phyloP scores from a whole-genome alignment of 306 rosid species.

The Rosa persica region DNA sequence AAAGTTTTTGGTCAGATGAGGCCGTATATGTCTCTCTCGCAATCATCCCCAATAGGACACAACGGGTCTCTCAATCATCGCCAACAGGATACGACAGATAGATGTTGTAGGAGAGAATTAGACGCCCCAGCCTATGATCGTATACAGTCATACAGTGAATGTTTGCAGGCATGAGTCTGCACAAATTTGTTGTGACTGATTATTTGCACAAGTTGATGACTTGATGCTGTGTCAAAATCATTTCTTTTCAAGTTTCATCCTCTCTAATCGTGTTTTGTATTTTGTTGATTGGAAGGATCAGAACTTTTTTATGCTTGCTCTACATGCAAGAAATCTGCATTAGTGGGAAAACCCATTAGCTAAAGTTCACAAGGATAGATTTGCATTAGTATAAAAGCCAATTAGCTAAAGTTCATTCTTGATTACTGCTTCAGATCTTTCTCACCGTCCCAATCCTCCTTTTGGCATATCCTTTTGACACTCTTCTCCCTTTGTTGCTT shows the following conservation, averaged over 20 bases:
- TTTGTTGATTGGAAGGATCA: slow-evolving; percentile 28
- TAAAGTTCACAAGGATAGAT: neutral
- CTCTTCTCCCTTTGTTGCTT: slow-evolving; percentile 18
- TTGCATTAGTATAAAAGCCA: neutral
- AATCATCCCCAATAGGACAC: neutral
- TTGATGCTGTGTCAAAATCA: neutral
- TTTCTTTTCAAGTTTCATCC: slow-evolving; percentile 8
- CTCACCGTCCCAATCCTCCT: slow-evolving; percentile 47
- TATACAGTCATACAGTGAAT: neutral
- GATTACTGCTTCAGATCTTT: slow-evolving; percentile 35
- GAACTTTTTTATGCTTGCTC: slow-evolving; percentile 24
- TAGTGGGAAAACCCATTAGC: slow-evolving; percentile 13
- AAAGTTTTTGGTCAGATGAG: neutral
- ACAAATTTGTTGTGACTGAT: neutral
- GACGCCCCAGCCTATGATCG: neutral
- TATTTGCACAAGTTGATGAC: neutral
- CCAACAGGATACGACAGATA: neutral
- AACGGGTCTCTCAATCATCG: neutral
- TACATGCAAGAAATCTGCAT: slow-evolving; percentile 25
- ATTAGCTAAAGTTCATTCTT: slow-evolving; percentile 18
- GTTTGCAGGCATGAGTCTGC: slow-evolving; percentile 3
- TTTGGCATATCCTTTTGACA: slow-evolving; percentile 19
- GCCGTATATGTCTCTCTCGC: neutral
- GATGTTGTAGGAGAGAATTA: neutral
- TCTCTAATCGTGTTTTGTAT: slow-evolving; percentile 1